A percentile compares a stretch with the other conserved stretches of the same genome.
phyloP scores from a whole-genome alignment of 164 flowering plant genomes.

The Piper betle region DNA sequence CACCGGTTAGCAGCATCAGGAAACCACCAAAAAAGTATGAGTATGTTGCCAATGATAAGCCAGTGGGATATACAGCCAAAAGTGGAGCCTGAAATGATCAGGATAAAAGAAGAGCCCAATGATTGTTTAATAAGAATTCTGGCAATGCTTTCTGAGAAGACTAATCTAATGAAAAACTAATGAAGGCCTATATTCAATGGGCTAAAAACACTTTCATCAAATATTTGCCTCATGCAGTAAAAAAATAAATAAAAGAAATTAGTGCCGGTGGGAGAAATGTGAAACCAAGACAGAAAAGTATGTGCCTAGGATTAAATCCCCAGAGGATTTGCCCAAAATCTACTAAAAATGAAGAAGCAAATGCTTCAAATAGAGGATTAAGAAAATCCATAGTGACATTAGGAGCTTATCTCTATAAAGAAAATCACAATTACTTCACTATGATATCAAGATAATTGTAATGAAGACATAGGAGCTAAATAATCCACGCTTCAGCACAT shows the following conservation, averaged over 20 bases:
- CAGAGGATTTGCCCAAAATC: too few species aligned
- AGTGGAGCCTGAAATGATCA: conserved; percentile 63
- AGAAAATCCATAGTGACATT: background rate
- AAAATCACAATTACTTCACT: too few species aligned
- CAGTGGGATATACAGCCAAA: conserved; percentile 70
- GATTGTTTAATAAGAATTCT: background rate
- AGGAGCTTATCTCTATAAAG: too few species aligned
- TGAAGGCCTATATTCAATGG: too few species aligned
- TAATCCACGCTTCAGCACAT: too few species aligned
- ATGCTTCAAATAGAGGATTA: background rate
- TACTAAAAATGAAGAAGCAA: too few species aligned
- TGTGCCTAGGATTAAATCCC: background rate
- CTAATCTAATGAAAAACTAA: too few species aligned
- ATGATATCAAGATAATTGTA: too few species aligned
- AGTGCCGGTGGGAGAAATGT: background rate
- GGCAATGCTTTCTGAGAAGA: too few species aligned
- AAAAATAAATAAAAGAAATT: background rate
- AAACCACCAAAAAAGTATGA: conserved; percentile 79
- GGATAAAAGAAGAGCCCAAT: background rate
- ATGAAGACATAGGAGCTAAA: too few species aligned
- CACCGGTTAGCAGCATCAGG: conserved; percentile 63
- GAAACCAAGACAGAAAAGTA: background rate
- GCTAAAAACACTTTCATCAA: too few species aligned
- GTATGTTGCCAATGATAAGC: conserved; percentile 80
- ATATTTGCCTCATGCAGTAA: background rate